phyloP scores from a whole-genome alignment of 2,329 filamentous ascomycete species.

The Cordyceps cateniannulata region DNA sequence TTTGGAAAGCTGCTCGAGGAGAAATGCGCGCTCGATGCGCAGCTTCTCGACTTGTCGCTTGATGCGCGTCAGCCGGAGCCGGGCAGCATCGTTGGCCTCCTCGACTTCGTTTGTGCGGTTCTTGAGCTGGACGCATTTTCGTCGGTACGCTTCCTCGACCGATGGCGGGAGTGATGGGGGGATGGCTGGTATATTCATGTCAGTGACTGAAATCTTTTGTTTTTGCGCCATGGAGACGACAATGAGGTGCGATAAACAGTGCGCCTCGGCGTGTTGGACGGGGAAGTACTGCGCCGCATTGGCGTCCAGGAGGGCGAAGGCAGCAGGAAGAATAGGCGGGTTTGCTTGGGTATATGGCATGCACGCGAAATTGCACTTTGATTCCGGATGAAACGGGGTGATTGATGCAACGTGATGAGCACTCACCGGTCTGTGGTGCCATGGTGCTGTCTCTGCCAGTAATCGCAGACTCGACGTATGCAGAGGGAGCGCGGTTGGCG shows the following conservation, averaged over 20 bases:
- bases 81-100: conserved; percentile 78
- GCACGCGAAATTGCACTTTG: neutral
- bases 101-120: conserved; percentile 88
- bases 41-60: conserved; percentile 86
- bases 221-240: conserved; percentile 28
- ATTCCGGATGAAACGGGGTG: neutral
- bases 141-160: conserved; percentile 90
- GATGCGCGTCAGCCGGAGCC: conserved; percentile 70
- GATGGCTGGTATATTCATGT: conserved; percentile 35
- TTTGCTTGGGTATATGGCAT: neutral
- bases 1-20: conserved; percentile 66
- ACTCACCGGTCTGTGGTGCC: conserved; percentile 18
- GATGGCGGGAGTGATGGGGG: conserved; percentile 70
- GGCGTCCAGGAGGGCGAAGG: conserved; percentile 1
- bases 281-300: neutral
- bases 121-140: conserved; percentile 93
- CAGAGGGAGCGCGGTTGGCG: neutral
- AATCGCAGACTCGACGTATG: neutral
- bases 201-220: conserved; percentile 30
- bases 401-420: conserved; percentile 7
- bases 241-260: neutral
- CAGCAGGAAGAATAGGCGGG: conserved; percentile 6
- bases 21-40: conserved; percentile 74
- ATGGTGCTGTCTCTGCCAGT: conserved; percentile 9
- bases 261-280: neutral